phyloP scores from a whole-genome alignment of 2,329 filamentous ascomycete species.

The Cordyceps fumosorosea region DNA sequence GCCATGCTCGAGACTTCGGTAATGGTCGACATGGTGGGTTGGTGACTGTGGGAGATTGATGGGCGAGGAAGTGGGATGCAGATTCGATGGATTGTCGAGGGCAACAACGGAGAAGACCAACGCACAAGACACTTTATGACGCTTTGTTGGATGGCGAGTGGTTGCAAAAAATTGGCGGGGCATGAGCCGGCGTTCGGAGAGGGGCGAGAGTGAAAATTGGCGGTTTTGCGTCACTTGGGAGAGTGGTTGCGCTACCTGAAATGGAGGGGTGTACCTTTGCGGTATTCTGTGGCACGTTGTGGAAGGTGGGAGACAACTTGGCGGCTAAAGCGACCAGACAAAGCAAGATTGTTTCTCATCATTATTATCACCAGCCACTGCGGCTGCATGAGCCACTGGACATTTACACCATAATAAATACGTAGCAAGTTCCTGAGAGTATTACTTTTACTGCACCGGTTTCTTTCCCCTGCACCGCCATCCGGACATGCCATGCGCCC shows the following conservation, averaged over 20 bases:
- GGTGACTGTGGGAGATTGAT: not conserved
- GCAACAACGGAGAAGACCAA: not conserved
- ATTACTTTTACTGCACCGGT: not conserved
- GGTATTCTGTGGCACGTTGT: not conserved
- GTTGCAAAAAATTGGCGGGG: conserved; percentile 17
- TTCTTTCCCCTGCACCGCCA: not conserved
- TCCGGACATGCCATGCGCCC: not conserved
- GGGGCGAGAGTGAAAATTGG: conserved; percentile 5
- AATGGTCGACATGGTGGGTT: conserved; percentile 61
- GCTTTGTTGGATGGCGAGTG: conserved; percentile 15
- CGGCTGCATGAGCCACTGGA: not conserved
- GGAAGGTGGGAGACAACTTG: not conserved
- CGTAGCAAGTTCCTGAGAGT: no score
- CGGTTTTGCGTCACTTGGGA: conserved; percentile 21
- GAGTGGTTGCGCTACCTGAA: conserved; percentile 8
- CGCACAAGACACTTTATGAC: not conserved
- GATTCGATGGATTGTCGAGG: not conserved
- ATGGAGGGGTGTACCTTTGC: not conserved
- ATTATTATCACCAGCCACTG: no score
- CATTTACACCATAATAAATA: not conserved
- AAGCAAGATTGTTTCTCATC: no score
- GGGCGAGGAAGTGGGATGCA: not conserved
- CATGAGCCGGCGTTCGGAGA: conserved; percentile 15
- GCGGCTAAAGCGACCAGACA: not conserved
- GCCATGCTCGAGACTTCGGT: conserved; percentile 67